A percentile compares a stretch with the other conserved stretches of the same genome.
phyloP scores from a whole-genome alignment of 345 rosid species.

The rapeseed (Brassica napus) region DNA sequence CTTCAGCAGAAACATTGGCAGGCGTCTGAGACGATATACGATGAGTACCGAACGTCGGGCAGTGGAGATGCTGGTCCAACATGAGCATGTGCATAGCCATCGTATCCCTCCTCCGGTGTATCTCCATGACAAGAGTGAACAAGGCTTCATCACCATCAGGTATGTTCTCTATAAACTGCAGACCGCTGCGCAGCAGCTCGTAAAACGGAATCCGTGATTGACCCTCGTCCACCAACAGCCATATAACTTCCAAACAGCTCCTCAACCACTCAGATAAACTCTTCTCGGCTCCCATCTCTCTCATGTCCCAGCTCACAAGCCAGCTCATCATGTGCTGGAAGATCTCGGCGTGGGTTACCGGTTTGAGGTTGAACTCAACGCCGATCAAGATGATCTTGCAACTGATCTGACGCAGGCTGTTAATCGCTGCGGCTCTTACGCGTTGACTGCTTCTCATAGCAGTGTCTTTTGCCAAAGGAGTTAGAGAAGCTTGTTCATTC shows the following conservation, averaged over 20 bases:
- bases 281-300: constrained; percentile 63
- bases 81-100: constrained; percentile 99
- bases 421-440: constrained; percentile 61
- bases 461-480: constrained; percentile 59
- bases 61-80: constrained; percentile 97
- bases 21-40: constrained; percentile 70
- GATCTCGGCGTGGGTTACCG: constrained; percentile 79
- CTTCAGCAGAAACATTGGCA: constrained; percentile 72
- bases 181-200: constrained; percentile 83
- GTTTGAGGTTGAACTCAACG: constrained; percentile 71
- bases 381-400: constrained; percentile 89
- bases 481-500: constrained; percentile 60
- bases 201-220: constrained; percentile 92
- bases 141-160: constrained; percentile 97
- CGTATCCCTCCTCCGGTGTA: constrained; percentile 92
- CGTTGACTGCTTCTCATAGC: constrained; percentile 56
- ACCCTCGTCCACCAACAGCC: constrained; percentile 86
- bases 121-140: constrained; percentile 91
- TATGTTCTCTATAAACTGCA: constrained; percentile 94
- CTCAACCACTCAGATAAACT: constrained; percentile 83
- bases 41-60: constrained; percentile 95
- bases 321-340: constrained; percentile 82
- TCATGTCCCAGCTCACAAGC: constrained; percentile 96
- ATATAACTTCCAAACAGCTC: constrained; percentile 90
- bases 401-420: constrained; percentile 78